phyloP scores from a whole-genome alignment of 768 basidiomycete species.

The Imleria badia region DNA sequence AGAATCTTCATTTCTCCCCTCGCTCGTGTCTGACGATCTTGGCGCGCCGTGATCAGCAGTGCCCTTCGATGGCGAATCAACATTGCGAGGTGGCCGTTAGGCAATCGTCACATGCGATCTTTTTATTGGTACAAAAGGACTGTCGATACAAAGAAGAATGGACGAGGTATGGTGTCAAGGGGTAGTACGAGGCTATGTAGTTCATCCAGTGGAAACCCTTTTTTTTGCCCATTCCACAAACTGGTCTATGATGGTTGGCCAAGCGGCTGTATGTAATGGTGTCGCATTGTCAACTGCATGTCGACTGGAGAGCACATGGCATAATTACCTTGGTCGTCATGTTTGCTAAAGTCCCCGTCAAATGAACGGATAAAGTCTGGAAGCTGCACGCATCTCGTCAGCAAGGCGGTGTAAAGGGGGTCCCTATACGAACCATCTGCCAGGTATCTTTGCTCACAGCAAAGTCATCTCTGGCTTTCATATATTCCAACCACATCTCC shows the following conservation, averaged over 20 bases:
- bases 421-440: slow-evolving; percentile 63
- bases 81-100: not conserved
- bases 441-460: slow-evolving; percentile 89
- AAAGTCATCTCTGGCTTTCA: slow-evolving; percentile 60
- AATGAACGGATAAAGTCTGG: slow-evolving; percentile 75
- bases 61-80: slow-evolving; percentile 10
- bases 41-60: slow-evolving; percentile 4
- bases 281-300: slow-evolving; percentile 1
- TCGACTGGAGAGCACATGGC: slow-evolving; percentile 11
- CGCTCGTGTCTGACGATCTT: slow-evolving; percentile 19
- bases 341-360: slow-evolving; percentile 68
- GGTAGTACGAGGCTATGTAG: not conserved
- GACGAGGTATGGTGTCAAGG: slow-evolving; percentile 8
- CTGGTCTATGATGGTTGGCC: slow-evolving; percentile 87
- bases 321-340: slow-evolving; percentile 69
- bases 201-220: slow-evolving; percentile 12
- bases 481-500: slow-evolving; percentile 78
- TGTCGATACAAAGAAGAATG: not conserved
- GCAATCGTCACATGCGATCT: not conserved
- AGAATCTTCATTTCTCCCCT: slow-evolving; percentile 33
- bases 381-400: slow-evolving; percentile 48
- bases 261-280: slow-evolving; percentile 59
- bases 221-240: slow-evolving; percentile 69
- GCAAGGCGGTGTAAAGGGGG: not conserved
- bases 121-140: not conserved